Evolutionary conservation across 139 green algal genomes (phyloP).

Genomic region (Chlamydomonas schloesseri): DNA sequence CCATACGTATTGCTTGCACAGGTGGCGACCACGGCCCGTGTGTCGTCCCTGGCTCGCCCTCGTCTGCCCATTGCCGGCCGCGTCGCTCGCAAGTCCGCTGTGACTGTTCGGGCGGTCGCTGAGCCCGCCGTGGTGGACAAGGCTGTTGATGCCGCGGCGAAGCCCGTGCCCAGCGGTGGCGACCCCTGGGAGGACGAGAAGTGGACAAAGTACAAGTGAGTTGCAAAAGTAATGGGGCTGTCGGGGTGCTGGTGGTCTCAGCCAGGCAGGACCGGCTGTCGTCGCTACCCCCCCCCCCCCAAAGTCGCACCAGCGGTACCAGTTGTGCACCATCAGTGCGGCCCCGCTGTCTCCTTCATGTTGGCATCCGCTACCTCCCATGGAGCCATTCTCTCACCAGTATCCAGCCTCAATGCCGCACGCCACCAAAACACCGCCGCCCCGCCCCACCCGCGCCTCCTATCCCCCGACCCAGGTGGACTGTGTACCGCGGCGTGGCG

Average conservation of each 20-base stretch:
- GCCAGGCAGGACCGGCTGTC: too few species aligned
- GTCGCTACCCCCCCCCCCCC: too few species aligned
- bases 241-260: too few species aligned
- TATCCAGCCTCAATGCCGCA: too few species aligned
- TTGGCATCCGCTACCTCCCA: too few species aligned
- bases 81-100: neutral
- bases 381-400: too few species aligned
- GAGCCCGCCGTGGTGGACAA: neutral
- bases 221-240: too few species aligned
- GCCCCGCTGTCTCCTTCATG: too few species aligned
- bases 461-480: constrained; percentile 56
- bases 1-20: too few species aligned
- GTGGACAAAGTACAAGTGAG: constrained; percentile 67
- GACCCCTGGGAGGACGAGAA: constrained; percentile 78
- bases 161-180: constrained; percentile 36
- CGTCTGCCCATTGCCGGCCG: neutral
- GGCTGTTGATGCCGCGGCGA: neutral
- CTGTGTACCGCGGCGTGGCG: constrained; percentile 76
- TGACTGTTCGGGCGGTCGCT: neutral
- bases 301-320: too few species aligned
- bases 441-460: neutral
- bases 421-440: neutral
- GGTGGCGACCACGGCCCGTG: too few species aligned
- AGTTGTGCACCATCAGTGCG: too few species aligned
- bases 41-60: neutral